Evolutionary conservation across 2,329 filamentous ascomycete species (phyloP).

Genomic region (Cytospora mali): DNA sequence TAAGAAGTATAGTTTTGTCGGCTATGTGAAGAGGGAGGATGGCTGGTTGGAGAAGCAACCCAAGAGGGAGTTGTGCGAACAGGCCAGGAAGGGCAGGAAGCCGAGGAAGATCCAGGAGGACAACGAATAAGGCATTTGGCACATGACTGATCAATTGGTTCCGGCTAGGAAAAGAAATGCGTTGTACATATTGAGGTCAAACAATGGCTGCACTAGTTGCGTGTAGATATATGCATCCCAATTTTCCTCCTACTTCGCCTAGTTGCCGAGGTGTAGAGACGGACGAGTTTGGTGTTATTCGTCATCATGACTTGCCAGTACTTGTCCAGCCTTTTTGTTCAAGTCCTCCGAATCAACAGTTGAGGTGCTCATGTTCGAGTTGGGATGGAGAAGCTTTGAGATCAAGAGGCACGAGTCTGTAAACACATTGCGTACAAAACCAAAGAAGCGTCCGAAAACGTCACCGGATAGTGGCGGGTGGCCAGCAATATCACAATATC

Average conservation of each 20-base stretch:
- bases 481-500: no score
- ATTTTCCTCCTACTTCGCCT: not conserved
- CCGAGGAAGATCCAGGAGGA: constrained; percentile 57
- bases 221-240: not conserved
- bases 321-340: no score
- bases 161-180: not conserved
- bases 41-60: constrained; percentile 65
- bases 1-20: constrained; percentile 80
- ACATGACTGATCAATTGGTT: not conserved
- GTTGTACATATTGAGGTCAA: not conserved
- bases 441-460: no score
- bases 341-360: no score
- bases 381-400: no score
- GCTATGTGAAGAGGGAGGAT: constrained; percentile 66
- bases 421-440: no score
- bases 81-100: constrained; percentile 62
- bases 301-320: no score
- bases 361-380: no score
- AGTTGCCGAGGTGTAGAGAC: not conserved
- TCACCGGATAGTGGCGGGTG: no score
- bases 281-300: not conserved
- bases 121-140: constrained; percentile 2
- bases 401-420: no score
- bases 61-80: constrained; percentile 67
- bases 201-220: not conserved